phyloP scores from a whole-genome alignment of 371 early-diverging fungal species.

The Rhizopus stolonifer region DNA sequence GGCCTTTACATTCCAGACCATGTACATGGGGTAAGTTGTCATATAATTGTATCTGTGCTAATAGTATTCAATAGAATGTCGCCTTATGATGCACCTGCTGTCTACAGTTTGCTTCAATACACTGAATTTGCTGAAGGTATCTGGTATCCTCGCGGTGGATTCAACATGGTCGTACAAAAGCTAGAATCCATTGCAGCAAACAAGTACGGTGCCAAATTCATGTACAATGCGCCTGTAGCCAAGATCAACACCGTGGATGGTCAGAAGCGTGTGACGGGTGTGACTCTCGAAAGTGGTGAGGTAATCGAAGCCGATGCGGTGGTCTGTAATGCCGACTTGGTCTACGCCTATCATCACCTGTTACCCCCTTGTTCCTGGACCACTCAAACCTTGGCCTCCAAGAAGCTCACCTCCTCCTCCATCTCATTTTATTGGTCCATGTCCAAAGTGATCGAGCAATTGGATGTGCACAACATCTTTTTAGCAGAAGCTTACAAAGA shows the following conservation, averaged over 20 bases:
- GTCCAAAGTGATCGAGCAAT: constrained; percentile 38
- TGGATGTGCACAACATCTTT: constrained; percentile 66
- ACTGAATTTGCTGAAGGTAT: constrained; percentile 67
- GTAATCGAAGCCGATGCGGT: constrained; percentile 58
- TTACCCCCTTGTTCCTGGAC: constrained; percentile 54
- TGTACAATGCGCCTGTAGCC: constrained; percentile 46
- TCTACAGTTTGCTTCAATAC: constrained; percentile 60
- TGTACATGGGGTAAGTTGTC: constrained; percentile 53
- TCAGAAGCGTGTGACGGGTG: constrained; percentile 41
- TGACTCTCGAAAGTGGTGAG: constrained; percentile 50
- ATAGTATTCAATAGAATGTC: constrained; percentile 49
- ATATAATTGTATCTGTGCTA: no score
- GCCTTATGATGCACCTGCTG: constrained; percentile 67
- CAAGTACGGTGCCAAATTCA: constrained; percentile 50
- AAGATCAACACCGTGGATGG: constrained; percentile 42
- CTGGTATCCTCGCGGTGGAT: constrained; percentile 68
- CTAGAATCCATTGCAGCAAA: constrained; percentile 52
- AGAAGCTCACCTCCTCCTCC: constrained; percentile 59
- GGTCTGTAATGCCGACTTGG: constrained; percentile 64
- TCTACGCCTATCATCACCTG: constrained; percentile 58
- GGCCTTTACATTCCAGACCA: constrained; percentile 68
- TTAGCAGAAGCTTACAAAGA: constrained; percentile 58
- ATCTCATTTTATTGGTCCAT: constrained; percentile 68
- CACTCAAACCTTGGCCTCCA: constrained; percentile 32
- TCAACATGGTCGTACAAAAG: constrained; percentile 56